Base-by-base conservation (phyloP, 306 rosid species). In the Inga laurina region DNA sequence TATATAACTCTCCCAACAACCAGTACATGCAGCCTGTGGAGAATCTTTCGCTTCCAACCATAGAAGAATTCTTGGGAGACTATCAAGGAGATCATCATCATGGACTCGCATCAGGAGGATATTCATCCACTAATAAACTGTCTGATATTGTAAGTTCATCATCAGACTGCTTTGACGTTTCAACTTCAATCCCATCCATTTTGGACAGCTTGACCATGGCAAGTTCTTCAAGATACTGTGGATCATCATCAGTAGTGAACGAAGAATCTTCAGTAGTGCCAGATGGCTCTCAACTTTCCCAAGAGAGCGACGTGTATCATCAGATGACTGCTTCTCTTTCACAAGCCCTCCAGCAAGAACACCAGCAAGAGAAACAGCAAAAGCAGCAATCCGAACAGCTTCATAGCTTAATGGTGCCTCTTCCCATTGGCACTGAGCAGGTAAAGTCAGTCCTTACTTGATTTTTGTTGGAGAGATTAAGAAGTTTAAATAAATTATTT, bases 61-160 rank as follows among this genome's bases (percentile, higher is more conserved):
- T 95, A 9, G 98, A 91, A 37, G 97, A 95, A 74, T 91, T 95
- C 64, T 84, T 95, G 77, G 93, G 91, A 35, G 92, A 92, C 15
- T 95, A 84, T 76, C 90, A 89, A 43, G 84, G 85, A 45, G 90
- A 39, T 39, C 59, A 51, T 51, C 57, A 72, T 45, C 76, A 87
- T 35, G 84, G 84, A 16, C 76, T 77, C 12, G 81, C 79, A 15
- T 77, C 74, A 10, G 72, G 41, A 19, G 74, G 84, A 1, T 86
- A 70, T 77, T 18, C 86, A 2, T 65, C 86, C 48, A 73, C 82
- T 43, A 85, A 72, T 48, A 85, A 75, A 57, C 72, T 86, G 43
- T 56, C 87, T 48, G 82, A 80, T 13, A 80, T 84, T 32, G 84
- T 81, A 75, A 80, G 41, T 8, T 88, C 91, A 0, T 88, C 91